These are phyloP conservation scores for Botrytis byssoidea DNA, from an alignment of 2,329 filamentous ascomycete species.

Conservation along the genomic window DNA sequence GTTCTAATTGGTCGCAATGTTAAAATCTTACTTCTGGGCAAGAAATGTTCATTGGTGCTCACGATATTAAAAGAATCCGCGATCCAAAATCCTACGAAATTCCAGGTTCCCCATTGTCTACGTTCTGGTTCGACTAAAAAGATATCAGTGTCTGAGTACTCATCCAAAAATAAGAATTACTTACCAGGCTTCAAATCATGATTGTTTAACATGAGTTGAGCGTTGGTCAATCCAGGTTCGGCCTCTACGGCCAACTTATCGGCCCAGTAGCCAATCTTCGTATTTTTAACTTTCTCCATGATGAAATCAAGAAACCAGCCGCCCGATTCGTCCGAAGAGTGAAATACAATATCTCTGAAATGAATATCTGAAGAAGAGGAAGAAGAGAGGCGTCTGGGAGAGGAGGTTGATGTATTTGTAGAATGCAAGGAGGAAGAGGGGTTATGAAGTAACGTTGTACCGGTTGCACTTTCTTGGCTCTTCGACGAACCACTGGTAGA, in stretches of 20 bases:
- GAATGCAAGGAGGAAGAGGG: not conserved
- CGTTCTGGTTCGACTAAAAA: constrained; percentile 68
- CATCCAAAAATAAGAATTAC: constrained; percentile 3
- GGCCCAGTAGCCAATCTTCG: constrained; percentile 35
- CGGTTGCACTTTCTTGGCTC: not conserved
- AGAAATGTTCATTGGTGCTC: constrained; percentile 29
- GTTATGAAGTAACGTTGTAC: constrained; percentile 4
- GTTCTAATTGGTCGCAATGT: constrained; percentile 50
- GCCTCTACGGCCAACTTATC: constrained; percentile 68
- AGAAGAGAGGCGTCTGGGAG: not conserved
- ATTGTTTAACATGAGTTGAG: constrained; percentile 85
- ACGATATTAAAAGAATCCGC: constrained; percentile 81
- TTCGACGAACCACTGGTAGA: not conserved
- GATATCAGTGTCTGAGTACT: constrained; percentile 26
- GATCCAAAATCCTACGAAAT: constrained; percentile 87
- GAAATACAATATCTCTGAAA: constrained; percentile 12
- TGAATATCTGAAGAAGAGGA: not conserved
- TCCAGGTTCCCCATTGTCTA: constrained; percentile 81
- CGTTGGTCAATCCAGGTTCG: constrained; percentile 73
- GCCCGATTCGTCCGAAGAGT: constrained; percentile 34
- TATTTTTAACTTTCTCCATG: constrained; percentile 38
- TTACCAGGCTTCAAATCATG: constrained; percentile 68
- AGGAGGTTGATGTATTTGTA: not conserved
- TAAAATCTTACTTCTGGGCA: constrained; percentile 20
- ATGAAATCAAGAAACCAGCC: constrained; percentile 44